Conservation (phyloP, 2,329 filamentous ascomycete species). For the Fusarium annulatum region DNA sequence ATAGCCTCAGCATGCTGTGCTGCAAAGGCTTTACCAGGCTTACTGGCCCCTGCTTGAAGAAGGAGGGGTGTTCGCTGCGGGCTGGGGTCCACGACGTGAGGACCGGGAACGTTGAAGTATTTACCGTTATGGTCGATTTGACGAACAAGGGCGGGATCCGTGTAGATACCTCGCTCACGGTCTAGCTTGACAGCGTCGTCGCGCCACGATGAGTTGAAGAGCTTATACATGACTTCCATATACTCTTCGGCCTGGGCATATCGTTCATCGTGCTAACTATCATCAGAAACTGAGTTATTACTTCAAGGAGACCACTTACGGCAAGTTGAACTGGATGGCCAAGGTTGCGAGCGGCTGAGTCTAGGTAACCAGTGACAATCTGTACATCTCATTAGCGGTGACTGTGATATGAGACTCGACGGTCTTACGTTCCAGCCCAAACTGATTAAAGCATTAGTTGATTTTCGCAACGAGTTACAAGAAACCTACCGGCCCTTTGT, state of each 20-base stretch:
- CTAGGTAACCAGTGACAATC: constrained; percentile 78
- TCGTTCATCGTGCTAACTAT: constrained; percentile 68
- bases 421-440: constrained; percentile 66
- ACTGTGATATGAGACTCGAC: neutral
- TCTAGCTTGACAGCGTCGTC: constrained; percentile 73
- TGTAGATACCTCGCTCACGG: constrained; percentile 68
- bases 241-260: constrained; percentile 74
- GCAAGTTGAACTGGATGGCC: constrained; percentile 65
- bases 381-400: constrained; percentile 44
- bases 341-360: constrained; percentile 75
- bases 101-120: constrained; percentile 72
- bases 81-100: constrained; percentile 73
- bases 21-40: constrained; percentile 73
- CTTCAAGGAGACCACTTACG: constrained; percentile 9
- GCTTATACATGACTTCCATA: constrained; percentile 72
- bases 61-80: constrained; percentile 76
- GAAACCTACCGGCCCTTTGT: constrained; percentile 65
- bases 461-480: fast-evolving
- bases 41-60: constrained; percentile 76
- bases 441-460: constrained; percentile 44
- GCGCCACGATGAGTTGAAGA: constrained; percentile 75
- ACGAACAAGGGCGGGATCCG: constrained; percentile 62
- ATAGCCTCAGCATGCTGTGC: constrained; percentile 78
- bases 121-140: constrained; percentile 74
- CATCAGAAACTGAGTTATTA: neutral